Evolutionary conservation across 2,329 filamentous ascomycete species (phyloP).

Genomic region (Coniochaeta ligniaria): DNA sequence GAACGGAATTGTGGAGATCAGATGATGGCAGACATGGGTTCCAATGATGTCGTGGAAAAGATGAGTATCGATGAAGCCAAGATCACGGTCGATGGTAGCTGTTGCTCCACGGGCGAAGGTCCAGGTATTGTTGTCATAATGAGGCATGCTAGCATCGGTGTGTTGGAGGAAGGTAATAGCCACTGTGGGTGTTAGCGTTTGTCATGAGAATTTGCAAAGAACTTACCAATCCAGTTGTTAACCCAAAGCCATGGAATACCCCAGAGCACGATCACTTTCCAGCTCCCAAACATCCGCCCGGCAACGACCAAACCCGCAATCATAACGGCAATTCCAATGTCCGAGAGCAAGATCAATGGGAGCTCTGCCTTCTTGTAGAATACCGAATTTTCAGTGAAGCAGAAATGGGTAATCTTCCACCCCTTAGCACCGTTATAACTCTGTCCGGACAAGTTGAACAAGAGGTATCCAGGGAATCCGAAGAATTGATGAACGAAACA

Average conservation of each 20-base stretch:
- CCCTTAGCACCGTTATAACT: constrained; percentile 87
- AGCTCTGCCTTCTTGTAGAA: too few relatives aligned
- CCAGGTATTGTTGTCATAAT: constrained; percentile 83
- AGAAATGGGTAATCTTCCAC: too few relatives aligned
- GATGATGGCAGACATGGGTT: constrained; percentile 97
- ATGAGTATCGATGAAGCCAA: constrained; percentile 87
- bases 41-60: constrained; percentile 94
- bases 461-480: constrained; percentile 88
- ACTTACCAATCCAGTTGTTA: constrained; percentile 80
- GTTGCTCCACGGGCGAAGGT: constrained; percentile 90
- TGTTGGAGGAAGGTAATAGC: constrained; percentile 97
- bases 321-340: constrained; percentile 70
- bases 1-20: constrained; percentile 91
- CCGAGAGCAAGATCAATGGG: constrained; percentile 82
- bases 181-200: neutral
- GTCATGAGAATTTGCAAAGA: too few relatives aligned
- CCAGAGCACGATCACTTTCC: constrained; percentile 91
- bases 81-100: constrained; percentile 94
- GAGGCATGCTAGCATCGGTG: constrained; percentile 88
- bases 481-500: constrained; percentile 83
- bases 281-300: too few relatives aligned
- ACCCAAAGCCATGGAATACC: constrained; percentile 93
- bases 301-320: too few relatives aligned
- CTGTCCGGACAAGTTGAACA: constrained; percentile 92
- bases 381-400: too few relatives aligned